Percentiles rank a stretch among this genome's conserved stretches.
Conservation (phyloP, 139 green algal species). For the Chlorella sp. region DNA sequence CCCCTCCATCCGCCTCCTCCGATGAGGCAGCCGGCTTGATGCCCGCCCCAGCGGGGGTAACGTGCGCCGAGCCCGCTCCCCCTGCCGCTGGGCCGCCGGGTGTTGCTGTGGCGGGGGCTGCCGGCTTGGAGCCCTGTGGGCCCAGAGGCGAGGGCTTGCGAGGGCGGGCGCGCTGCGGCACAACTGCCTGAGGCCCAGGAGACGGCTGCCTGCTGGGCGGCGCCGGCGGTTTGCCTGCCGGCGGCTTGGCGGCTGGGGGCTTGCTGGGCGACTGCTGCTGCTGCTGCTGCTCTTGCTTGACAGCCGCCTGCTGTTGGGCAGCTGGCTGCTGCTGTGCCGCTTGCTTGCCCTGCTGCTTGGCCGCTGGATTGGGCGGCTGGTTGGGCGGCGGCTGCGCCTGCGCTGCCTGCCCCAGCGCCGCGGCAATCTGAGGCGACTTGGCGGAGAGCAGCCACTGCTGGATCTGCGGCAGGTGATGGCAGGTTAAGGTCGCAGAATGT, state of each 20-base stretch:
- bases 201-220: background rate
- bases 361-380: background rate
- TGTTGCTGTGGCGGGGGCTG: background rate
- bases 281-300: background rate
- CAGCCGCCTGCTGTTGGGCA: background rate
- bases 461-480: background rate
- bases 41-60: background rate
- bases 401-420: background rate
- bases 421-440: too few species aligned
- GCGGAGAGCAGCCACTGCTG: background rate
- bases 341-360: conserved; percentile 12
- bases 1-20: background rate
- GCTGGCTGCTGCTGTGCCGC: background rate
- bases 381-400: background rate
- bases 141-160: background rate
- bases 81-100: background rate
- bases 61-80: background rate
- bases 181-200: too few species aligned
- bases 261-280: background rate
- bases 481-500: too few species aligned
- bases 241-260: background rate
- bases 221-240: background rate
- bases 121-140: background rate
- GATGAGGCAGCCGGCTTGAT: background rate
- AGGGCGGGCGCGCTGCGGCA: background rate